Percentiles rank a stretch among this genome's conserved stretches.
phyloP scores from a whole-genome alignment of 352 stramenopile species.

The Pythium periplocum region DNA sequence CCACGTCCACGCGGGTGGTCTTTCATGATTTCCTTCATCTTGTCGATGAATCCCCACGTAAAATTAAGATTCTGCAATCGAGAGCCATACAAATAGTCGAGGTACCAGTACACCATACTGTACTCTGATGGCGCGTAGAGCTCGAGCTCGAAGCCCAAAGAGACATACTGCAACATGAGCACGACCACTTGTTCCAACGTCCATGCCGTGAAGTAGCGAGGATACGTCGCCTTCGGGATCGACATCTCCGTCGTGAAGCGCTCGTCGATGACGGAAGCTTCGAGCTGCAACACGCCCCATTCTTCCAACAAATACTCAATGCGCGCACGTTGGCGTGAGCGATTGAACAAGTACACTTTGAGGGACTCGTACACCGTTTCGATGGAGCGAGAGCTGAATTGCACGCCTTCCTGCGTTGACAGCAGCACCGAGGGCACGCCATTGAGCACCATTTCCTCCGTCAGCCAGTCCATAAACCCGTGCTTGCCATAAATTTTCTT shows the following conservation, averaged over 20 bases:
- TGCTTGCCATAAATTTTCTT: constrained; percentile 83
- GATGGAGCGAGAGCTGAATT: constrained; percentile 68
- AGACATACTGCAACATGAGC: constrained; percentile 79
- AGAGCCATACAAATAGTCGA: constrained; percentile 82
- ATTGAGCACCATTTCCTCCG: constrained; percentile 74
- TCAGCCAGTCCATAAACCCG: constrained; percentile 84
- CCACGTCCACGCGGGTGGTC: constrained; percentile 10
- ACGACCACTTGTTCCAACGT: constrained; percentile 65
- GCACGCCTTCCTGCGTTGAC: constrained; percentile 79
- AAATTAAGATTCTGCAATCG: constrained; percentile 78
- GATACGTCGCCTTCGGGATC: constrained; percentile 75
- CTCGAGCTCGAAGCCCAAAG: constrained; percentile 70
- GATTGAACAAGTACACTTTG: constrained; percentile 76
- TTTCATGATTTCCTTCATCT: constrained; percentile 65
- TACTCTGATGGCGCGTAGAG: constrained; percentile 70
- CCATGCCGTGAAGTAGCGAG: constrained; percentile 82
- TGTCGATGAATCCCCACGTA: constrained; percentile 79
- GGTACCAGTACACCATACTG: constrained; percentile 79
- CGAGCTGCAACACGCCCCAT: constrained; percentile 68
- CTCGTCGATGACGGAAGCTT: constrained; percentile 68
- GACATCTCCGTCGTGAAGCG: constrained; percentile 80
- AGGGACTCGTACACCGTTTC: constrained; percentile 84
- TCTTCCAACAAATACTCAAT: constrained; percentile 82
- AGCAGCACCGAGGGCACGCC: constrained; percentile 76
- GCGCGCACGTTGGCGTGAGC: constrained; percentile 68